Percentiles rank a stretch among this genome's conserved stretches.
These are phyloP conservation scores for Smallanthus sonchifolius DNA, from an alignment of 129 eudicot genomes.

Conservation along the genomic window DNA sequence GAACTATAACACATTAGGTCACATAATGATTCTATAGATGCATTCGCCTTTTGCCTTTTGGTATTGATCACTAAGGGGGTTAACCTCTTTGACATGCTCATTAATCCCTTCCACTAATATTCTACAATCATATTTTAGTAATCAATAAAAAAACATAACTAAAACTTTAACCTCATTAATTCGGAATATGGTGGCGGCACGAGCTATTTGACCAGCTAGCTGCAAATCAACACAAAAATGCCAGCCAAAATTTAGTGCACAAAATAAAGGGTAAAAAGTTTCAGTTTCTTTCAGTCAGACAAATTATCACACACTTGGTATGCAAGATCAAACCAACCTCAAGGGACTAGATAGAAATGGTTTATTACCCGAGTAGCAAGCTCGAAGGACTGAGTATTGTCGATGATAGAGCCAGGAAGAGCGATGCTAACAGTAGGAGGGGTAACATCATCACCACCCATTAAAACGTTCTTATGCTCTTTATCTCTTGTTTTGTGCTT, in stretches of 20 bases:
- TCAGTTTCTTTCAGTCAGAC: slow-evolving; percentile 7
- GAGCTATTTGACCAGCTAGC: slow-evolving; percentile 96
- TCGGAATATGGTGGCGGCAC: slow-evolving; percentile 91
- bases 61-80: slow-evolving; percentile 2
- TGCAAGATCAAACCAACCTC: neutral
- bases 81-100: neutral
- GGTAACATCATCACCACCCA: slow-evolving; percentile 6
- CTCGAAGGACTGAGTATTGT: slow-evolving; percentile 78
- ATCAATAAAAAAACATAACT: neutral
- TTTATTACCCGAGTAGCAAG: slow-evolving; percentile 78
- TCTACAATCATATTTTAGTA: neutral
- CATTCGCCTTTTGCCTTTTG: neutral
- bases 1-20: neutral
- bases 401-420: slow-evolving; percentile 83
- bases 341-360: neutral
- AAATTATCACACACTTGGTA: slow-evolving; percentile 30
- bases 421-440: slow-evolving; percentile 71
- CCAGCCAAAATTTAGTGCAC: neutral
- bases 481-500: slow-evolving; percentile 21
- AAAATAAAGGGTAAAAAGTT: neutral
- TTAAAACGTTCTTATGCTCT: slow-evolving; percentile 9
- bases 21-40: neutral
- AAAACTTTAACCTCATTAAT: slow-evolving; percentile 60
- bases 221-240: slow-evolving; percentile 21
- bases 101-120: neutral